Evolutionary conservation across 192 early-diverging fungal genomes (phyloP).

Genomic region (Rhizophagus sp.): DNA sequence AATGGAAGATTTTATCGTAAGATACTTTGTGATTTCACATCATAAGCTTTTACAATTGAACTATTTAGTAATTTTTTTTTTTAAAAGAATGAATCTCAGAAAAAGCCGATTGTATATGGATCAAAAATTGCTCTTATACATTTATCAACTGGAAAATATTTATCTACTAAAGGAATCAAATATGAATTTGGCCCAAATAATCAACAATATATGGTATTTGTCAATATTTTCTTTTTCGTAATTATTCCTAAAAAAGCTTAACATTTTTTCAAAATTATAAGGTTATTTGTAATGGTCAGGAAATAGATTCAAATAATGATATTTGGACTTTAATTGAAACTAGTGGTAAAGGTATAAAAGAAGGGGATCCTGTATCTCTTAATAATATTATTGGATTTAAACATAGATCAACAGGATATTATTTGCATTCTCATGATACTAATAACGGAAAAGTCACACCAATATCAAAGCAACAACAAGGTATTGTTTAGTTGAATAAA

Average conservation of each 20-base stretch:
- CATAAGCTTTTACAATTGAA: no score
- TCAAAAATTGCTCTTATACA: constrained; percentile 8
- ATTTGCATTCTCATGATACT: neutral
- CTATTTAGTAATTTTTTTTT: no score
- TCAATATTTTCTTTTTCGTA: neutral
- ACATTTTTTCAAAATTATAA: neutral
- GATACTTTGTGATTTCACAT: neutral
- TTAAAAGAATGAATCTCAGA: neutral
- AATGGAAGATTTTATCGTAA: constrained; percentile 12
- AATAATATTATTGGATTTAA: constrained; percentile 3
- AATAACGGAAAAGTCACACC: neutral
- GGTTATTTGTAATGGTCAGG: neutral
- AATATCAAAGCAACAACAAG: neutral
- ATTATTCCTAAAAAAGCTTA: neutral
- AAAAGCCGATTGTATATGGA: neutral
- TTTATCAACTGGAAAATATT: constrained; percentile 2
- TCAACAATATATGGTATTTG: constrained; percentile 3
- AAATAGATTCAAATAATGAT: neutral
- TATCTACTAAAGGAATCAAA: neutral
- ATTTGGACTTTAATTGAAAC: neutral
- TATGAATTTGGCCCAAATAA: neutral
- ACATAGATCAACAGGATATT: neutral
- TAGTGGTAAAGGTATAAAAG: neutral
- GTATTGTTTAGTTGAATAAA: neutral
- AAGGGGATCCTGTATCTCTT: neutral